A percentile compares a stretch with the other conserved stretches of the same genome.
Conservation (phyloP, 2,329 filamentous ascomycete genomes). For the Blastomyces parvus region DNA sequence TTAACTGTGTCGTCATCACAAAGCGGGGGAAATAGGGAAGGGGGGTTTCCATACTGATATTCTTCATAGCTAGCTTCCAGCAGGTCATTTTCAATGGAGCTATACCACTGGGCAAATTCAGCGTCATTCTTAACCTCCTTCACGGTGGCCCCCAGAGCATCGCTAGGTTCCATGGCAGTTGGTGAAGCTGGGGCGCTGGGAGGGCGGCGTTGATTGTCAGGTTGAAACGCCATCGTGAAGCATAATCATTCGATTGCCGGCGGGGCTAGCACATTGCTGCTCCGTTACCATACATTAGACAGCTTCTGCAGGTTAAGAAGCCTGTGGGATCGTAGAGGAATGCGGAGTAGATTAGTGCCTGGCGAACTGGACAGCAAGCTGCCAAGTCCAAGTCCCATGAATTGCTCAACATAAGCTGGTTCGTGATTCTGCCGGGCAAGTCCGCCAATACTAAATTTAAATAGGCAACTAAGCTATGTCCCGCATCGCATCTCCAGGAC, state of each 20-base stretch:
- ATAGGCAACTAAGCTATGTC: background rate
- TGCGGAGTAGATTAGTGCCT: background rate
- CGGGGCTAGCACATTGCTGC: background rate
- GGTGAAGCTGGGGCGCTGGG: background rate
- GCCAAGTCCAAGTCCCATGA: background rate
- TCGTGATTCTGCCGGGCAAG: background rate
- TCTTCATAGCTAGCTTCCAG: constrained; percentile 75
- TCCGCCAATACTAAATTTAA: background rate
- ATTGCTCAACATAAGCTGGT: background rate
- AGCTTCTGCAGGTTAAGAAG: background rate
- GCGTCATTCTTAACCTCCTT: constrained; percentile 47
- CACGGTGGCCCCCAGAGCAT: constrained; percentile 12
- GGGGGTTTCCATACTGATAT: constrained; percentile 54
- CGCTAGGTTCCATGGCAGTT: background rate
- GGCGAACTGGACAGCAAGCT: background rate
- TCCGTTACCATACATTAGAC: background rate
- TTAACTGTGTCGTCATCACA: constrained; percentile 21
- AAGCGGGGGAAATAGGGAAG: constrained; percentile 2
- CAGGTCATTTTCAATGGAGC: constrained; percentile 54
- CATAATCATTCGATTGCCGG: background rate
- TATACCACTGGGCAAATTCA: constrained; percentile 52
- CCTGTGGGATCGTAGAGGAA: background rate
- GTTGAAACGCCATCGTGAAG: background rate
- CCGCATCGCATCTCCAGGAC: background rate
- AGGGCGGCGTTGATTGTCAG: background rate